Evolutionary conservation across 768 basidiomycete species (phyloP), one percentile per base, ranked within the genome.

Genomic region (Cystobasidium tubakii): DNA sequence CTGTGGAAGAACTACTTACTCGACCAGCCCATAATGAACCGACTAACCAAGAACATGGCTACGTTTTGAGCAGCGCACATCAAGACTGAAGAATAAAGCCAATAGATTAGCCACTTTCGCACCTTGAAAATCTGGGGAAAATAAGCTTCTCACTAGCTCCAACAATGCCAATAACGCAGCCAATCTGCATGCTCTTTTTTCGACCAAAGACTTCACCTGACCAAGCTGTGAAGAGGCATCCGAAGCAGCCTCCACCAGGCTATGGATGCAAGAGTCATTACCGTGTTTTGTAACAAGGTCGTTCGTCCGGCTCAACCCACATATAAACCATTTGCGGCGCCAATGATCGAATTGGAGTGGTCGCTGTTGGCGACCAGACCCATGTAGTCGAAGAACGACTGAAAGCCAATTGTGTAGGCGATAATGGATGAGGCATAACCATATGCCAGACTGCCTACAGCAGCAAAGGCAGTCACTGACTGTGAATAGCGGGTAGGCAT

Each of bases 361-460:
- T 55, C 53, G 27, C 9, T 9, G 27, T 55, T 55, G n/a, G 21
- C 7, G n/a, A 55, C 53, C 27, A 55, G 53, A 10, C 53, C 53
- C 53, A 55, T 55, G n/a, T 55, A 55, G 27, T 55, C 27, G 53
- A 55, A 55, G 53, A 55, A 55, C 7, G 53, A 55, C 10, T n/a
- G 53, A n/a, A 55, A 55, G n/a, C 53, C 53, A 55, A 55, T 55
- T 7, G 27, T 55, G 27, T 55, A 55, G 9, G 53, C 53, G 53
- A 55, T 55, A 55, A 55, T 55, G 53, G 53, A 55, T 7, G 53
- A 55, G n/a, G 53, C 53, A 55, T 55, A 55, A n/a, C 53, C 53
- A 55, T 55, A 55, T n/a, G 53, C 53, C 53, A 55, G n/a, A 29
- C 53, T 55, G 21, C 53, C 53, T 6, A 55, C 53, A n/a, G 53